A percentile compares a stretch with the other conserved stretches of the same genome.
Evolutionary conservation across 2,329 filamentous ascomycete species (phyloP).

Genomic region (Fusarium goolgardi): DNA sequence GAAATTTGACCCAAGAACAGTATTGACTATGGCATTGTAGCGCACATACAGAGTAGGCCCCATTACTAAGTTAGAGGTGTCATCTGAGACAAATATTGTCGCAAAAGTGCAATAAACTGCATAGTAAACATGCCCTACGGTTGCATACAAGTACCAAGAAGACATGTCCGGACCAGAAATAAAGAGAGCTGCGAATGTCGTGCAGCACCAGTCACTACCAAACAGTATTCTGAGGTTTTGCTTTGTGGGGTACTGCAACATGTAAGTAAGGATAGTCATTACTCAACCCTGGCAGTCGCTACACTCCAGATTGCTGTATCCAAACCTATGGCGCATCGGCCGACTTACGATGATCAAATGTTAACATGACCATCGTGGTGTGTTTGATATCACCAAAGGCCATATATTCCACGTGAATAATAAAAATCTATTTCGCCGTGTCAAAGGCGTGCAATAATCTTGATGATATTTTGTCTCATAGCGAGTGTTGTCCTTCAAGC

Average conservation of each 20-base stretch:
- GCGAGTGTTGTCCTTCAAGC: slow-evolving; percentile 31
- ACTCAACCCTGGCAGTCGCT: neutral
- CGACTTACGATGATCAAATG: neutral
- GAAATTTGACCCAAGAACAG: neutral
- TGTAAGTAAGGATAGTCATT: neutral
- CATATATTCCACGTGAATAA: neutral
- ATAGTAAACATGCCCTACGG: neutral
- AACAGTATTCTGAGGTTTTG: neutral
- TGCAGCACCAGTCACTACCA: neutral
- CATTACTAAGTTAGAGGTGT: neutral
- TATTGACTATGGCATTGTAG: slow-evolving; percentile 28
- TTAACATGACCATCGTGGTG: neutral
- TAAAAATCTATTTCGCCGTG: slow-evolving; percentile 1
- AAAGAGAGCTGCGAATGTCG: neutral
- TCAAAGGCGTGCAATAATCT: slow-evolving; percentile 10
- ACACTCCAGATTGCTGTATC: neutral
- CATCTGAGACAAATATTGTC: slow-evolving; percentile 24
- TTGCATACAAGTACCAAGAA: neutral
- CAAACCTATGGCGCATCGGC: neutral
- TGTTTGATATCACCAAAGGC: neutral
- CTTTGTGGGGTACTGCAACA: neutral
- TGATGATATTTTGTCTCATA: slow-evolving; percentile 18
- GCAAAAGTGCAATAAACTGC: slow-evolving; percentile 11
- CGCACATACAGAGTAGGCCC: neutral
- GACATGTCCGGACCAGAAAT: neutral